Evolutionary conservation across 768 basidiomycete species (phyloP).

Genomic region (Sistotremastrum niveocremeum): DNA sequence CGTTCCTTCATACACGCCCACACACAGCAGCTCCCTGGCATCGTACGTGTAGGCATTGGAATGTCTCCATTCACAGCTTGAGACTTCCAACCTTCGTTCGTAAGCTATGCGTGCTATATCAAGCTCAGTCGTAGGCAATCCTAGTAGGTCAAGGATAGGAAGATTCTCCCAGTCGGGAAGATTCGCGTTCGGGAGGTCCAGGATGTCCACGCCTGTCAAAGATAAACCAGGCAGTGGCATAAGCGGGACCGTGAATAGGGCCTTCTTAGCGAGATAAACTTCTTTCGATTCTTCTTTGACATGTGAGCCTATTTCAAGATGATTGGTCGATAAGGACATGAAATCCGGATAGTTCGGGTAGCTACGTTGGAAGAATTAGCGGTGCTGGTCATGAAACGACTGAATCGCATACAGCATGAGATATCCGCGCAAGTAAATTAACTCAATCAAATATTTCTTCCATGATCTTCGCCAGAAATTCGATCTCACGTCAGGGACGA

Average conservation of each 20-base stretch:
- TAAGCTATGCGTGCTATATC: slow-evolving; percentile 19
- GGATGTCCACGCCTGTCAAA: slow-evolving; percentile 21
- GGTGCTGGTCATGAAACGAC: no score
- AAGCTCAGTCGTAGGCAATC: slow-evolving; percentile 20
- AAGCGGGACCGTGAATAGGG: slow-evolving; percentile 55
- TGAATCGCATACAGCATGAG: slow-evolving; percentile 42
- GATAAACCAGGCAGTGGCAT: slow-evolving; percentile 31
- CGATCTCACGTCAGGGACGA: slow-evolving; percentile 68
- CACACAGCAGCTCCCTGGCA: no score
- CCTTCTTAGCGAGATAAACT: slow-evolving; percentile 39
- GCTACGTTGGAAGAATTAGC: no score
- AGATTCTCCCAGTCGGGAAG: slow-evolving; percentile 42
- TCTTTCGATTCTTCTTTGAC: slow-evolving; percentile 42
- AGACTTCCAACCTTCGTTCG: slow-evolving; percentile 21
- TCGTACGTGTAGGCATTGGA: slow-evolving; percentile 2
- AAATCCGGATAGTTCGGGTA: slow-evolving; percentile 73
- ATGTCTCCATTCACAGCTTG: slow-evolving; percentile 15
- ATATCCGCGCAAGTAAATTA: slow-evolving; percentile 69
- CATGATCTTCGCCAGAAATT: slow-evolving; percentile 73
- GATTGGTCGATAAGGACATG: slow-evolving; percentile 77
- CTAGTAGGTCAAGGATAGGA: slow-evolving; percentile 61
- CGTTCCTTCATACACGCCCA: no score
- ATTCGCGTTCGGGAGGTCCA: slow-evolving; percentile 42
- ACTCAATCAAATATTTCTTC: slow-evolving; percentile 86
- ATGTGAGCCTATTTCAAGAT: slow-evolving; percentile 74